Conservation (phyloP, 2,329 filamentous ascomycete species). For the Fusarium vanettenii region DNA sequence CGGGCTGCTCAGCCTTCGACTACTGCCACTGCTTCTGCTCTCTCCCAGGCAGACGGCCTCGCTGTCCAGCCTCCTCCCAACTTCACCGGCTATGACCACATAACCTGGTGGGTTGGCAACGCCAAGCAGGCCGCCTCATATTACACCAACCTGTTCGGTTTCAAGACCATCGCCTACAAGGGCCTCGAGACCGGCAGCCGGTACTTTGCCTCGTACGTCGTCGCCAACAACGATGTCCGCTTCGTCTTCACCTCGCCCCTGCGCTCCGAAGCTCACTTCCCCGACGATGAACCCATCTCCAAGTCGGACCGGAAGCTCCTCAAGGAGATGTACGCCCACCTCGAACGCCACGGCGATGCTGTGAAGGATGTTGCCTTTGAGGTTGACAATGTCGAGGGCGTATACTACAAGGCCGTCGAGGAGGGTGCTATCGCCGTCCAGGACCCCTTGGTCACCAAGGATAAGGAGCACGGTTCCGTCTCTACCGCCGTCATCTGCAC, state of each 20-base stretch:
- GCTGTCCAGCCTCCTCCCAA: slow-evolving; percentile 64
- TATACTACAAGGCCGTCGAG: slow-evolving; percentile 79
- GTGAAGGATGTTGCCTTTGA: slow-evolving; percentile 97
- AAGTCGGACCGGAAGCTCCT: slow-evolving; percentile 74
- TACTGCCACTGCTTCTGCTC: slow-evolving; percentile 46
- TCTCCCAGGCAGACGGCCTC: slow-evolving; percentile 59
- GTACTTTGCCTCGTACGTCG: slow-evolving; percentile 84
- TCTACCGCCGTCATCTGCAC: slow-evolving; percentile 85
- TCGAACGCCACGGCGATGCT: slow-evolving; percentile 89
- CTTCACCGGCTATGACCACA: slow-evolving; percentile 90
- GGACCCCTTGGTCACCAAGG: slow-evolving; percentile 64
- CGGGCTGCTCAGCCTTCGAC: slow-evolving; percentile 53
- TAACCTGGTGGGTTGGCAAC: slow-evolving; percentile 97
- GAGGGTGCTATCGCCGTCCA: slow-evolving; percentile 72
- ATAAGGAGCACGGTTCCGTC: slow-evolving; percentile 74
- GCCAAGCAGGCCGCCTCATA: slow-evolving; percentile 94
- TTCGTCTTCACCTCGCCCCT: slow-evolving; percentile 89
- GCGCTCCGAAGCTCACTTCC: slow-evolving; percentile 67
- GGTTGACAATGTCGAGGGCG: slow-evolving; percentile 86
- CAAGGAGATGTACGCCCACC: slow-evolving; percentile 81
- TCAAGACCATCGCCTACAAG: slow-evolving; percentile 82
- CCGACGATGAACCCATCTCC: slow-evolving; percentile 70
- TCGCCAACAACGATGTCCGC: slow-evolving; percentile 79
- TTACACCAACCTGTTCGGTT: slow-evolving; percentile 89
- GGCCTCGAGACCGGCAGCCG: slow-evolving; percentile 90